Evolutionary conservation across 306 rosid genomes (phyloP), one percentile per base, ranked within the genome.

Genomic region (Herpetospermum pedunculosum): DNA sequence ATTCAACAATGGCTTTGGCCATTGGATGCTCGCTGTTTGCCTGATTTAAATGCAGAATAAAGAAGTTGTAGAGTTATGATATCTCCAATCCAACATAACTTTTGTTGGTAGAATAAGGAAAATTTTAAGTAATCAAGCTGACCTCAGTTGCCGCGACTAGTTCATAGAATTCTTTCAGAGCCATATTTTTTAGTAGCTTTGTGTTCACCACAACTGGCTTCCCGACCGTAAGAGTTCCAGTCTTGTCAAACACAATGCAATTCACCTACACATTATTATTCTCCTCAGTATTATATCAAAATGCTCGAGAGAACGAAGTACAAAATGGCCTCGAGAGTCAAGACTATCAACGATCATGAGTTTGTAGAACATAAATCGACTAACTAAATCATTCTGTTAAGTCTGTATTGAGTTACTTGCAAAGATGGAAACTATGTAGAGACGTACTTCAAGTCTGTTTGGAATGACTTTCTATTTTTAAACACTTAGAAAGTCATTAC

Each of bases 241-340:
- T 92, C 90, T 92, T 92, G 75, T 92, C 96, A 44, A 92, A 92
- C 67, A 92, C 92, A 41, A 92, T 84, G 87, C 96, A 92, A 77
- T 77, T 83, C 76, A 92, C 96, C 97, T 89, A 76, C 80, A 81
- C 40, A 30, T n/a, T 14, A 72, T 49, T 4, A 46, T 16, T 29
- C 50, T 16, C 11, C 16, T 44, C 55, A 69, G 16, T 23, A 69
- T 44, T 28, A 7, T 8, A 9, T 44, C 46, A 14, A 41, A 68
- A 43, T 44, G 28, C 25, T 44, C 15, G 0, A 16, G 74, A 69
- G 26, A 46, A 69, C 26, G 46, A 26, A 69, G 74, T 0, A 15
- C 21, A 43, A 11, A 67, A 67, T 67, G 47, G 18, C 13, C 25
- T 16, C 38, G 6, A 21, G 73, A 41, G 19, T 40, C 38, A 12